A percentile compares a stretch with the other conserved stretches of the same genome.
Conservation (phyloP, 2,329 filamentous ascomycete genomes). For the Aspergillus eucalypticola region DNA sequence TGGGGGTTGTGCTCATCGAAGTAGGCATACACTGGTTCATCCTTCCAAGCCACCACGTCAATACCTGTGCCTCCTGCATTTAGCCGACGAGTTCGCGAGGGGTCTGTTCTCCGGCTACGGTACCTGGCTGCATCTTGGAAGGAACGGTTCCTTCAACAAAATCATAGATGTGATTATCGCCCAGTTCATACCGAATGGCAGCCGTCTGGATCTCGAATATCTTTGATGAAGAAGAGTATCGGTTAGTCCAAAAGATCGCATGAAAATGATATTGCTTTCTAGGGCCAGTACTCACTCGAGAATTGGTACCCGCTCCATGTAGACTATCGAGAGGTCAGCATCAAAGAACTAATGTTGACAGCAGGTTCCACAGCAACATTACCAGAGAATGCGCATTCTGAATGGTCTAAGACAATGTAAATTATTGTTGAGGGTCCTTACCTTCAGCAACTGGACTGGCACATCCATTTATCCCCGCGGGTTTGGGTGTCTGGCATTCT, state of each 20-base stretch:
- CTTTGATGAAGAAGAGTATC: not conserved
- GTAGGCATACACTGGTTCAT: constrained; percentile 13
- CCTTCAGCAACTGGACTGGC: not conserved
- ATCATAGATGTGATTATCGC: constrained; percentile 21
- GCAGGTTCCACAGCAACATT: not conserved
- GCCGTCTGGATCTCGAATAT: constrained; percentile 13
- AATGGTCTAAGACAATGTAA: not conserved
- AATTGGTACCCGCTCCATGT: constrained; percentile 27
- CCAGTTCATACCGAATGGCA: constrained; percentile 25
- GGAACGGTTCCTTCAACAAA: constrained; percentile 24
- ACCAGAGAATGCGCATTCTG: constrained; percentile 17
- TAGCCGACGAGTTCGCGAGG: not conserved
- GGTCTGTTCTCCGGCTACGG: not conserved
- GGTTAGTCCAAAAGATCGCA: not conserved
- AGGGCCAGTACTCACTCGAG: constrained; percentile 13
- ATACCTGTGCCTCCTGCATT: not conserved
- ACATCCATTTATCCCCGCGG: not conserved
- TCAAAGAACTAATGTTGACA: not conserved
- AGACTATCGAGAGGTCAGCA: constrained; percentile 15
- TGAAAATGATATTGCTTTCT: not conserved
- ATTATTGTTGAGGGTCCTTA: not conserved
- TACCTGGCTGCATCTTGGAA: constrained; percentile 17
- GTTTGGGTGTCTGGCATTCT: not conserved
- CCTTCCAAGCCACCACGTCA: not conserved
- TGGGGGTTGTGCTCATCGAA: constrained; percentile 1